phyloP scores from a whole-genome alignment of 2,329 filamentous ascomycete genomes.

The Fusarium albidum region DNA sequence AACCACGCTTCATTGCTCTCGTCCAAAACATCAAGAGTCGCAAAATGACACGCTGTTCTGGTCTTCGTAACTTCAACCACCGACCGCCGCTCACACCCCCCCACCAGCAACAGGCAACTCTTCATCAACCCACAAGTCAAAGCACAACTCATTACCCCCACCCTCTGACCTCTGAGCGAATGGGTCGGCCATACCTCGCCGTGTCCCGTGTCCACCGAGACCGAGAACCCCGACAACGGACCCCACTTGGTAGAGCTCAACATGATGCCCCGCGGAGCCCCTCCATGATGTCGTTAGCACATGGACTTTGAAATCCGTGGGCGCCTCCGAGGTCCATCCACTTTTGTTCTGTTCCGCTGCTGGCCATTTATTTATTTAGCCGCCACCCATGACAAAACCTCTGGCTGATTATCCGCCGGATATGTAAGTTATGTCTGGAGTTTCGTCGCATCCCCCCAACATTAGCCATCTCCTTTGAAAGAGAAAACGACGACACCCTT shows the following conservation, averaged over 20 bases:
- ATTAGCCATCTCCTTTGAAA: neutral
- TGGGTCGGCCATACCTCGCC: constrained; percentile 27
- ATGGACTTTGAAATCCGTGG: constrained; percentile 32
- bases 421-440: neutral
- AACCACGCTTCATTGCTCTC: neutral
- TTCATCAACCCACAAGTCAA: constrained; percentile 2
- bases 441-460: neutral
- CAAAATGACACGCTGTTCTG: constrained; percentile 20
- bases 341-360: too few species aligned
- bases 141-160: constrained; percentile 17
- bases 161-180: constrained; percentile 4
- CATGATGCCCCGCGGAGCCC: constrained; percentile 18
- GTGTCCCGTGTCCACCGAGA: too few species aligned
- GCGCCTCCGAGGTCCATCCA: neutral
- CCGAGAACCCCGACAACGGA: constrained; percentile 18
- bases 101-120: constrained; percentile 23
- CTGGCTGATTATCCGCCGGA: too few species aligned
- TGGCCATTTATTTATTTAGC: too few species aligned
- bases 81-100: constrained; percentile 20
- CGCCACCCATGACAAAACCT: too few species aligned
- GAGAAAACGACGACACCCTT: neutral
- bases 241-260: constrained; percentile 10
- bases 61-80: constrained; percentile 28
- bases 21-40: constrained; percentile 2
- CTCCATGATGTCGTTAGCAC: constrained; percentile 35